These are phyloP conservation scores for Neolentinus lepideus DNA, from an alignment of 1,284 basidiomycete genomes.

Conservation along the genomic window DNA sequence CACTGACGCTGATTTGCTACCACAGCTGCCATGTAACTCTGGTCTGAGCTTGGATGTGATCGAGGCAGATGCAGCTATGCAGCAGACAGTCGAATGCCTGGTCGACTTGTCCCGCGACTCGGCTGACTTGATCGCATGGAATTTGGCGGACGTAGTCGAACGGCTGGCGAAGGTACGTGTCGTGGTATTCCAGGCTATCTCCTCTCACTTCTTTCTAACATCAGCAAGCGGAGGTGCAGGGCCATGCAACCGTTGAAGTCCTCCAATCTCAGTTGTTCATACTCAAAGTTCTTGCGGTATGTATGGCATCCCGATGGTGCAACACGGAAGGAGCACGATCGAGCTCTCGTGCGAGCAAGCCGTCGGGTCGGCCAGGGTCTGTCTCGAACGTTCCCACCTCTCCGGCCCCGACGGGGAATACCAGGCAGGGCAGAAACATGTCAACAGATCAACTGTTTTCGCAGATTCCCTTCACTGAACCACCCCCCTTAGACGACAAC, in stretches of 20 bases:
- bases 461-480: slow-evolving; percentile 51
- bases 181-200: not conserved
- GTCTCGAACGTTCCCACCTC: slow-evolving; percentile 24
- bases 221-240: slow-evolving; percentile 44
- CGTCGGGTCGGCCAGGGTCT: slow-evolving; percentile 14
- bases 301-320: slow-evolving; percentile 76
- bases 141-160: slow-evolving; percentile 72
- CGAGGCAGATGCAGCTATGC: slow-evolving; percentile 67
- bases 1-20: too few species aligned
- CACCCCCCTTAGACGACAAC: slow-evolving; percentile 75
- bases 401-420: slow-evolving; percentile 21
- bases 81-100: slow-evolving; percentile 70
- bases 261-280: slow-evolving; percentile 89
- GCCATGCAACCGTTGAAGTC: slow-evolving; percentile 58
- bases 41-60: slow-evolving; percentile 66
- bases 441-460: slow-evolving; percentile 33
- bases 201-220: not conserved
- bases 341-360: slow-evolving; percentile 33
- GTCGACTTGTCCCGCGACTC: slow-evolving; percentile 74
- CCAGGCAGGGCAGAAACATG: slow-evolving; percentile 24
- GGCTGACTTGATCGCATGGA: slow-evolving; percentile 72
- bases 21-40: slow-evolving; percentile 80
- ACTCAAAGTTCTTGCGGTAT: slow-evolving; percentile 76
- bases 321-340: slow-evolving; percentile 31
- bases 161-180: slow-evolving; percentile 65